Conservation (phyloP, 495 filamentous ascomycete species). For the Usnea hakonensis region DNA sequence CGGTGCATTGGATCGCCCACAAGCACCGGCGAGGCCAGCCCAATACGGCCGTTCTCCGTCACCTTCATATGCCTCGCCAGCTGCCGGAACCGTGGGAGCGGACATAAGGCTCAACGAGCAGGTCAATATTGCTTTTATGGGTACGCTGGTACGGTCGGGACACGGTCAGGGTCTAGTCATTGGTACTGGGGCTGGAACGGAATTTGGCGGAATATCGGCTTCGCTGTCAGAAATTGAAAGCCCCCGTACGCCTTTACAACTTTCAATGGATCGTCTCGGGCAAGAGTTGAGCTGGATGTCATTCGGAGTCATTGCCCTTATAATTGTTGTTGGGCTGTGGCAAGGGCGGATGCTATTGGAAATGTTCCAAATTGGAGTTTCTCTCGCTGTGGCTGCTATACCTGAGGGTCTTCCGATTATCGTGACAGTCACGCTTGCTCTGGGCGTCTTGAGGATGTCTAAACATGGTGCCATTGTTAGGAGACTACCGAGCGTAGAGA, state of each 20-base stretch:
- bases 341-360: constrained; percentile 86
- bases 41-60: constrained; percentile 40
- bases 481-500: constrained; percentile 92
- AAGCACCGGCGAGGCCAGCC: constrained; percentile 13
- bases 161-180: constrained; percentile 94
- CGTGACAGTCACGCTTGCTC: constrained; percentile 89
- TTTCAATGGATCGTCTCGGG: constrained; percentile 94
- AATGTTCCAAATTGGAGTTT: constrained; percentile 97
- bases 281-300: constrained; percentile 93
- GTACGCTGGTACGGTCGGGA: constrained; percentile 91
- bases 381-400: constrained; percentile 92
- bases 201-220: constrained; percentile 93
- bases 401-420: constrained; percentile 97
- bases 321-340: constrained; percentile 78
- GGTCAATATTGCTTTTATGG: constrained; percentile 94
- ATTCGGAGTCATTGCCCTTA: constrained; percentile 87
- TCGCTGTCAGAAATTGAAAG: constrained; percentile 91
- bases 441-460: constrained; percentile 94
- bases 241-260: constrained; percentile 83
- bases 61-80: constrained; percentile 53
- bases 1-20: constrained; percentile 43
- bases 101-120: constrained; percentile 59
- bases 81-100: constrained; percentile 53
- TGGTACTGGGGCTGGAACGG: constrained; percentile 82
- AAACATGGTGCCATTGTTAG: constrained; percentile 88